These are phyloP conservation scores for Xylariaceae sp. DNA, from an alignment of 2,329 filamentous ascomycete species.

Conservation along the genomic window DNA sequence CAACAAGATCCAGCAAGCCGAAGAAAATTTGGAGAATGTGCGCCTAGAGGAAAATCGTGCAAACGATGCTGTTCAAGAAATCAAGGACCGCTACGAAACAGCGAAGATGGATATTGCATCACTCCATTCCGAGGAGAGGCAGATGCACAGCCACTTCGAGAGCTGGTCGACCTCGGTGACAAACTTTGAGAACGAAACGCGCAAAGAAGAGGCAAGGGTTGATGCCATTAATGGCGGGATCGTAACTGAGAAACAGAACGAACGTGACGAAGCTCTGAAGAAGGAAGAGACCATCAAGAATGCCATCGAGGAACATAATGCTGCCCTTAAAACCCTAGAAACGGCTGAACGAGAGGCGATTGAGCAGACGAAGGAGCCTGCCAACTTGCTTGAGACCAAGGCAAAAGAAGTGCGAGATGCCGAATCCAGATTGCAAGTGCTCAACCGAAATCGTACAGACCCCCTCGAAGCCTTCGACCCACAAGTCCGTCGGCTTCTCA, in stretches of 20 bases:
- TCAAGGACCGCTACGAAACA: constrained; percentile 48
- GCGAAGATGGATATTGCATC: constrained; percentile 49
- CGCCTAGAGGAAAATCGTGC: constrained; percentile 44
- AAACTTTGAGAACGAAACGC: constrained; percentile 44
- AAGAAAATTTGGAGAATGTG: constrained; percentile 38
- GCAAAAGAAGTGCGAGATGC: constrained; percentile 49
- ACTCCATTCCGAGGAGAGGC: constrained; percentile 59
- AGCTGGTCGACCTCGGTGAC: constrained; percentile 44
- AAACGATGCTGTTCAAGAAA: constrained; percentile 42
- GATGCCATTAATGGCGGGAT: constrained; percentile 64
- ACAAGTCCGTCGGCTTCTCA: constrained; percentile 59
- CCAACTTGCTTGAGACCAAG: constrained; percentile 39
- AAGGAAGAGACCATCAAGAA: constrained; percentile 40
- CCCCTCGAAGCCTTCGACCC: constrained; percentile 59
- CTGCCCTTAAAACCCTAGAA: constrained; percentile 24
- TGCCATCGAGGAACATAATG: constrained; percentile 25
- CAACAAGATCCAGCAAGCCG: constrained; percentile 38
- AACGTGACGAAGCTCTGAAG: constrained; percentile 55
- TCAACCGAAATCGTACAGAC: constrained; percentile 55
- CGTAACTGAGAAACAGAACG: constrained; percentile 54
- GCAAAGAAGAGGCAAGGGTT: constrained; percentile 56
- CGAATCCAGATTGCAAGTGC: constrained; percentile 44
- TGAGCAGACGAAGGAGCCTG: constrained; percentile 27
- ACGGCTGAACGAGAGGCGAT: constrained; percentile 30
- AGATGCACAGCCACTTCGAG: constrained; percentile 55